Conservation (phyloP, 768 basidiomycete species). For the Coprinopsis marcescibilis region DNA sequence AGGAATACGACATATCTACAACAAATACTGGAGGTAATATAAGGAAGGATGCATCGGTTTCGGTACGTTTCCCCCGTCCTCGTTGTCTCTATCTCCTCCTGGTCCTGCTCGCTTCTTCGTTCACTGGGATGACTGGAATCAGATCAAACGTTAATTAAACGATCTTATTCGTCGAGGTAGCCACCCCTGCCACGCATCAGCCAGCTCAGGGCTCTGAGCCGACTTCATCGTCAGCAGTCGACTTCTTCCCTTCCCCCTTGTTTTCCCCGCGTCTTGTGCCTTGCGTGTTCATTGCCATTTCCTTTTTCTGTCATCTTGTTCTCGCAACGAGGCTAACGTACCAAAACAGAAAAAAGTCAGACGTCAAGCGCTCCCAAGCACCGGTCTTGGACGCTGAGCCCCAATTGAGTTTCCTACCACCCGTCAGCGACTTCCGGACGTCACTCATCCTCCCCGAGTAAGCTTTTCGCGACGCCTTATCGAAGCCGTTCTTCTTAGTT, state of each 20-base stretch:
- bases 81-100: slow-evolving; percentile 7
- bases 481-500: slow-evolving; percentile 12
- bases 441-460: slow-evolving; percentile 84
- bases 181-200: not conserved
- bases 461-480: slow-evolving; percentile 14
- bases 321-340: slow-evolving; percentile 5
- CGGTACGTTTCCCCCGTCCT: slow-evolving; percentile 62
- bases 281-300: slow-evolving; percentile 17
- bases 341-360: slow-evolving; percentile 66
- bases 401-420: slow-evolving; percentile 30
- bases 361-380: slow-evolving; percentile 47
- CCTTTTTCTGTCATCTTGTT: slow-evolving; percentile 5
- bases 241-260: slow-evolving; percentile 15
- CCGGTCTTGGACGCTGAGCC: slow-evolving; percentile 27
- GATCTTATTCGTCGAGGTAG: slow-evolving; percentile 1
- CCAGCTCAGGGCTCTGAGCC: too few species aligned
- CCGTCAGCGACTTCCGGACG: slow-evolving; percentile 75
- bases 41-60: slow-evolving; percentile 65
- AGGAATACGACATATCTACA: not conserved
- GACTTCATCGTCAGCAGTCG: slow-evolving; percentile 4
- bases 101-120: slow-evolving; percentile 12
- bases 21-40: not conserved
- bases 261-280: slow-evolving; percentile 19
- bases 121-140: slow-evolving; percentile 5
- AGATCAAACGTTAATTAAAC: slow-evolving; percentile 3